phyloP scores from a whole-genome alignment of 306 rosid genomes.

The Rosa chinensis region DNA sequence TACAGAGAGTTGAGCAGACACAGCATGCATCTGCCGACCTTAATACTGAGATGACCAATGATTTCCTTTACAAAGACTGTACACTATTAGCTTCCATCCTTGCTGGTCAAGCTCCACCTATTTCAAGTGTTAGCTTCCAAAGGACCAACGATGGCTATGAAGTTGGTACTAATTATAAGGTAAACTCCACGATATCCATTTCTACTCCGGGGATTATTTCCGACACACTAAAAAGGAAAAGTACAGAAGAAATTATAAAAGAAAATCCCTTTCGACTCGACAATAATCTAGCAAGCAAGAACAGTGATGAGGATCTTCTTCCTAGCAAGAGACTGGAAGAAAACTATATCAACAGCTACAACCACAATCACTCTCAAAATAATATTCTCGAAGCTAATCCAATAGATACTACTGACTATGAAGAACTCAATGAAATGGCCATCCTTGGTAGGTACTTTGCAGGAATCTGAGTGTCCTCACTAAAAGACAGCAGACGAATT shows the following conservation, averaged over 20 bases:
- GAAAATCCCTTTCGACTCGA: conserved; percentile 34
- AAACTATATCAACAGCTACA: conserved; percentile 25
- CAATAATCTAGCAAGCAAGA: conserved; percentile 28
- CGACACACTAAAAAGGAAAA: conserved; percentile 34
- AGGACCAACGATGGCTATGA: conserved; percentile 26
- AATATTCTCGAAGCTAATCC: conserved; percentile 29
- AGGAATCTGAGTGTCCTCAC: neutral
- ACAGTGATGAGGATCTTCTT: conserved; percentile 23
- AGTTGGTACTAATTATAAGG: conserved; percentile 29
- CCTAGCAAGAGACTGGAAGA: conserved; percentile 26
- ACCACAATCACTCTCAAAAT: conserved; percentile 34
- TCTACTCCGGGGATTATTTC: conserved; percentile 37
- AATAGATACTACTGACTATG: conserved; percentile 35
- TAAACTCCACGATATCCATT: conserved; percentile 35
- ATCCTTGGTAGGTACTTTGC: conserved; percentile 32
- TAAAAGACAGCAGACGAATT: neutral
- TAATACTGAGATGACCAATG: conserved; percentile 31
- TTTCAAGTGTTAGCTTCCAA: conserved; percentile 27
- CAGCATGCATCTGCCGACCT: conserved; percentile 25
- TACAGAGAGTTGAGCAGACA: conserved; percentile 29
- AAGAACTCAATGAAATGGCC: conserved; percentile 36
- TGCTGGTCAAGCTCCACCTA: conserved; percentile 47
- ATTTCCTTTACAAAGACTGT: conserved; percentile 52
- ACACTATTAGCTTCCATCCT: conserved; percentile 55
- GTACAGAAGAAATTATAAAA: conserved; percentile 36